Percentiles rank a stretch among this genome's conserved stretches.
Conservation (phyloP, 1,139 yeast species). For the Waltiozyma sp. region DNA sequence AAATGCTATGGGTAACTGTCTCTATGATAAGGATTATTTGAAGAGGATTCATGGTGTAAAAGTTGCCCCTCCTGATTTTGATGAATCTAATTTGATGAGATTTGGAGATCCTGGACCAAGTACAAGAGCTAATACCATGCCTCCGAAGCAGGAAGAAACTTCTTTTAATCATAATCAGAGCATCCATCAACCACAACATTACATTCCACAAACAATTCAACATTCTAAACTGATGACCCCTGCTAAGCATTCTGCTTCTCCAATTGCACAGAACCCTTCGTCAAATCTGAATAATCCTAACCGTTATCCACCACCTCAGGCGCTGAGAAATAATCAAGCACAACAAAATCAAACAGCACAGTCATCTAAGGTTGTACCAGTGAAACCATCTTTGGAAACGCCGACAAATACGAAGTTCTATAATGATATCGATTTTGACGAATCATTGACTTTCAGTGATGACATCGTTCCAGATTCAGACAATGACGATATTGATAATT, state of each 20-base stretch:
- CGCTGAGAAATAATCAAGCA: slow-evolving; percentile 1
- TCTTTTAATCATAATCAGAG: background rate
- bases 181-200: background rate
- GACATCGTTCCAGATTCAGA: slow-evolving; percentile 33
- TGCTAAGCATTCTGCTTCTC: background rate
- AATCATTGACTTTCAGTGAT: slow-evolving; percentile 58
- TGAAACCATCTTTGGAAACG: slow-evolving; percentile 5
- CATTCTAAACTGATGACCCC: background rate
- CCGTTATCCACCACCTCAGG: slow-evolving; percentile 1
- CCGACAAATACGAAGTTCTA: slow-evolving; percentile 5
- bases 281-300: background rate
- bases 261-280: background rate
- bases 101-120: slow-evolving; percentile 22
- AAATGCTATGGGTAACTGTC: slow-evolving; percentile 68
- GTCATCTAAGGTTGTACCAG: slow-evolving; percentile 6
- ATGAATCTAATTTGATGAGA: slow-evolving; percentile 33
- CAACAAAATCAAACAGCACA: background rate
- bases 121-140: slow-evolving; percentile 9
- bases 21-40: slow-evolving; percentile 58
- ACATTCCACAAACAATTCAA: background rate
- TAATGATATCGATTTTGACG: slow-evolving; percentile 36
- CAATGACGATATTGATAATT: slow-evolving; percentile 24
- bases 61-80: slow-evolving; percentile 43
- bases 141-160: background rate
- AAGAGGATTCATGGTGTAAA: slow-evolving; percentile 40